Conservation (phyloP, 1,284 basidiomycete species). For the Trichosporon asahii region DNA sequence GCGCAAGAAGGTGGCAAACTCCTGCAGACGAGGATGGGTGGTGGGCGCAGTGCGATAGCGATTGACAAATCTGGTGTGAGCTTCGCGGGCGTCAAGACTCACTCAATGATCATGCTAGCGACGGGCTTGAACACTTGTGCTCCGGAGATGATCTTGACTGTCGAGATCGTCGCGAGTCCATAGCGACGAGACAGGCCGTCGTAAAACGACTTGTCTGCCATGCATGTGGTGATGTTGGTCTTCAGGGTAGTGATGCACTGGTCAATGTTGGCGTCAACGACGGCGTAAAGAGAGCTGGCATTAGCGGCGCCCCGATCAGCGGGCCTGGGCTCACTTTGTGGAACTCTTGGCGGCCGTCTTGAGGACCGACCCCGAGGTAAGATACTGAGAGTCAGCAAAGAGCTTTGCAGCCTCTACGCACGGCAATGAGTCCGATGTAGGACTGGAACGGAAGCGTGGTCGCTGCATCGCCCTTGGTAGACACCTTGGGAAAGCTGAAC, state of each 20-base stretch:
- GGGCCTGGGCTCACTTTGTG: conserved; percentile 63
- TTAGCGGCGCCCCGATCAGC: conserved; percentile 57
- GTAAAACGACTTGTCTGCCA: conserved; percentile 52
- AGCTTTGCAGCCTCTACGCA: conserved; percentile 38
- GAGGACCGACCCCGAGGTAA: conserved; percentile 62
- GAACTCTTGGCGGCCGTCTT: conserved; percentile 60
- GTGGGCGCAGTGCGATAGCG: conserved; percentile 61
- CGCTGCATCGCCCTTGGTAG: conserved; percentile 45
- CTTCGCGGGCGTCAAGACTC: conserved; percentile 25
- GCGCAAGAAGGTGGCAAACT: conserved; percentile 54
- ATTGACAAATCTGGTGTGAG: conserved; percentile 56
- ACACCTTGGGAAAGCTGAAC: conserved; percentile 57
- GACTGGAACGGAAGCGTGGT: conserved; percentile 61
- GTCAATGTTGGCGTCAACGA: conserved; percentile 58
- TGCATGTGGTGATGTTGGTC: conserved; percentile 54
- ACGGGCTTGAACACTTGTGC: conserved; percentile 57
- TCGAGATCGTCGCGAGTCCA: background rate
- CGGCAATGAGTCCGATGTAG: conserved; percentile 60
- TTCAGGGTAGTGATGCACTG: conserved; percentile 56
- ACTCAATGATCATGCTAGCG: conserved; percentile 59
- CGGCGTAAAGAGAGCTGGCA: conserved; percentile 61
- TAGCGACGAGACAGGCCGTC: conserved; percentile 36
- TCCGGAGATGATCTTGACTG: conserved; percentile 44
- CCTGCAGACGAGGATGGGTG: conserved; percentile 55
- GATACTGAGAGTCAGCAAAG: conserved; percentile 54